A percentile compares a stretch with the other conserved stretches of the same genome.
These are phyloP conservation scores for Bruguiera sexangula DNA, from an alignment of 345 rosid species.

Conservation along the genomic window DNA sequence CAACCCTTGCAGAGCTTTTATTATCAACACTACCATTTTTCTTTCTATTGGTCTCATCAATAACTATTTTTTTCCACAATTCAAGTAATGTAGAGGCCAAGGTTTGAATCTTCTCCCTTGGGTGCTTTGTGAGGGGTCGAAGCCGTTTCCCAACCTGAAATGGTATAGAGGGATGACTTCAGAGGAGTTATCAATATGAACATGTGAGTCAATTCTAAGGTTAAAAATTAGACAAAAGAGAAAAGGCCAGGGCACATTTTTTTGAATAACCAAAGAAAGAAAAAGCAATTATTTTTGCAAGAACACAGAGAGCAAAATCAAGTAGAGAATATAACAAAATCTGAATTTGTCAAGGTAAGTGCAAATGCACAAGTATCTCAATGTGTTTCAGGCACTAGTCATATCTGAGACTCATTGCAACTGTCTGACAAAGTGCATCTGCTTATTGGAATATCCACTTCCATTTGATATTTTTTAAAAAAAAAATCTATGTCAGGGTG, in stretches of 20 bases:
- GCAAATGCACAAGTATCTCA: background rate
- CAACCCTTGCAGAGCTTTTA: slow-evolving; percentile 27
- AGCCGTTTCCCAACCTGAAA: slow-evolving; percentile 90
- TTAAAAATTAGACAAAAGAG: too few relatives aligned
- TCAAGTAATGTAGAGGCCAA: slow-evolving; percentile 71
- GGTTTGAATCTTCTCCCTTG: slow-evolving; percentile 47
- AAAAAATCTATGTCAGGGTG: too few relatives aligned
- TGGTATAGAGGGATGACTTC: background rate
- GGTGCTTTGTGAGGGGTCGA: slow-evolving; percentile 84
- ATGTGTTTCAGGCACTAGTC: background rate
- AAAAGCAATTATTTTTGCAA: background rate
- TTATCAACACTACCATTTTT: slow-evolving; percentile 44
- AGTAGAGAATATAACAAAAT: background rate
- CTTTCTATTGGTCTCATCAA: slow-evolving; percentile 75
- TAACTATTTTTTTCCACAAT: slow-evolving; percentile 77
- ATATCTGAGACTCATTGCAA: too few relatives aligned
- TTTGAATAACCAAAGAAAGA: background rate
- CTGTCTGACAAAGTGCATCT: too few relatives aligned
- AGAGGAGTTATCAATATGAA: background rate
- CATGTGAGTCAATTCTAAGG: background rate
- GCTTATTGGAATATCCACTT: too few relatives aligned
- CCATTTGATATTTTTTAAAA: too few relatives aligned
- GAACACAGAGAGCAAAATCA: background rate
- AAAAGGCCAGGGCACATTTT: too few relatives aligned
- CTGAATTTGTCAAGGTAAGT: background rate